phyloP scores from a whole-genome alignment of 768 basidiomycete species.

The Suillus lakei region DNA sequence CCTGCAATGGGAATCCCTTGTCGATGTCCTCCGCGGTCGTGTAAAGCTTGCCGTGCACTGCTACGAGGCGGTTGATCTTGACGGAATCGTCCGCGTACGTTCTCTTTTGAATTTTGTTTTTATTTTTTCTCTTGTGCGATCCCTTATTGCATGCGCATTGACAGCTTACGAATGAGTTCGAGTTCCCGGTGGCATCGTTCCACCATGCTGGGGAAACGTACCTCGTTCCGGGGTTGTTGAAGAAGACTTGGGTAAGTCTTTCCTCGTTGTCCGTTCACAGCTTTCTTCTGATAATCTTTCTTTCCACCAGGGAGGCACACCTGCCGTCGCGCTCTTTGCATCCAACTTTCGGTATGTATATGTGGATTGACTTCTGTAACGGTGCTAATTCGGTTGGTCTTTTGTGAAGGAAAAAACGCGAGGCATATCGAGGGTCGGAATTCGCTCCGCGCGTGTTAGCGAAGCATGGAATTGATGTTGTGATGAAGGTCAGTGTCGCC shows the following conservation, averaged over 20 bases:
- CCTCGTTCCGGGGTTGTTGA: constrained; percentile 78
- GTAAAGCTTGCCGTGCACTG: constrained; percentile 58
- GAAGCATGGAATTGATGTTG: constrained; percentile 65
- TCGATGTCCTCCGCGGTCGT: constrained; percentile 77
- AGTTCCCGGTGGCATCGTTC: constrained; percentile 76
- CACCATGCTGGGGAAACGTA: constrained; percentile 86
- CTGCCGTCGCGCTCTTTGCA: constrained; percentile 82
- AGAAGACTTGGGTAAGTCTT: constrained; percentile 60
- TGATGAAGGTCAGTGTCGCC: constrained; percentile 65
- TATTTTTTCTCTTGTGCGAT: not conserved
- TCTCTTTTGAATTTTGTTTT: constrained; percentile 11
- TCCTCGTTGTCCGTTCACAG: not conserved
- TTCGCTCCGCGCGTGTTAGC: constrained; percentile 80
- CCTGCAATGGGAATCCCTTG: constrained; percentile 78
- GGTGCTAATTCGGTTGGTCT: constrained; percentile 2
- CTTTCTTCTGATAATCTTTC: not conserved
- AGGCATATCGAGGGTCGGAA: constrained; percentile 80
- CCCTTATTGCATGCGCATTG: not conserved
- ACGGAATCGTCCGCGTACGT: constrained; percentile 70
- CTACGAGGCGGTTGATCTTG: constrained; percentile 71
- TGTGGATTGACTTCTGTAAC: not conserved
- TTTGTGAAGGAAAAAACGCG: constrained; percentile 66
- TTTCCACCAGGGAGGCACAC: constrained; percentile 55
- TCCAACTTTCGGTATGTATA: constrained; percentile 43
- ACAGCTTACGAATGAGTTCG: constrained; percentile 85